Conservation (phyloP, 2,329 filamentous ascomycete genomes). For the Apiospora kogelbergensis region DNA sequence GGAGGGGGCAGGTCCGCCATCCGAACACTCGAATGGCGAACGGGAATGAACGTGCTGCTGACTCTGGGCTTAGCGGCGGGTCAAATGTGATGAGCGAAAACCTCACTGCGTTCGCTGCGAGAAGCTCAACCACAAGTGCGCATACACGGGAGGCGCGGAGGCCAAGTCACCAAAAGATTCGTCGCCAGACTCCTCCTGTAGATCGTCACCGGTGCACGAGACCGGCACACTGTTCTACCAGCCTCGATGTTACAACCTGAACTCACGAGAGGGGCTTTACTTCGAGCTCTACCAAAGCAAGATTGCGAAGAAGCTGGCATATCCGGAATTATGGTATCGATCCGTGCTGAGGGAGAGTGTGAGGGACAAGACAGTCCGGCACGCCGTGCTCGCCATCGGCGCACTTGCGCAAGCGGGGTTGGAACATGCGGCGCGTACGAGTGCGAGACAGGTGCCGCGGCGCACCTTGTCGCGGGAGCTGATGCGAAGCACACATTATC, state of each 20-base stretch:
- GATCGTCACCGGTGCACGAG: not conserved
- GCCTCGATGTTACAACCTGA: slow-evolving; percentile 5
- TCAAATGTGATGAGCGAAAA: slow-evolving; percentile 9
- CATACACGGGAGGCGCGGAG: not conserved
- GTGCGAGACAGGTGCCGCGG: not conserved
- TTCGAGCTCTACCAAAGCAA: not conserved
- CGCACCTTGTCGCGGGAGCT: not conserved
- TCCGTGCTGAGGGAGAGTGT: slow-evolving; percentile 8
- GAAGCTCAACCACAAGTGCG: slow-evolving; percentile 2
- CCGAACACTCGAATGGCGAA: not conserved
- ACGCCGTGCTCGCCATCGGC: slow-evolving; percentile 7
- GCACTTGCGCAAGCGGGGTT: not conserved
- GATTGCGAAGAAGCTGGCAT: not conserved
- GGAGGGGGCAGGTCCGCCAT: not conserved
- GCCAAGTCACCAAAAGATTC: not conserved
- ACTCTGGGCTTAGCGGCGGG: slow-evolving; percentile 4
- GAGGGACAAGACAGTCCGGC: slow-evolving; percentile 1
- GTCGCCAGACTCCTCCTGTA: not conserved
- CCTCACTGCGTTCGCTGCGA: slow-evolving; percentile 7
- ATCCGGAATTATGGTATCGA: slow-evolving; percentile 7
- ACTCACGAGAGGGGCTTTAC: not conserved
- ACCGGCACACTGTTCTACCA: not conserved
- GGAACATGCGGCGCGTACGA: not conserved
- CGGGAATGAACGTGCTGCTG: not conserved
- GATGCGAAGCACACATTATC: not conserved